Evolutionary conservation across 306 rosid species (phyloP).

Genomic region (Lathyrus aphaca): DNA sequence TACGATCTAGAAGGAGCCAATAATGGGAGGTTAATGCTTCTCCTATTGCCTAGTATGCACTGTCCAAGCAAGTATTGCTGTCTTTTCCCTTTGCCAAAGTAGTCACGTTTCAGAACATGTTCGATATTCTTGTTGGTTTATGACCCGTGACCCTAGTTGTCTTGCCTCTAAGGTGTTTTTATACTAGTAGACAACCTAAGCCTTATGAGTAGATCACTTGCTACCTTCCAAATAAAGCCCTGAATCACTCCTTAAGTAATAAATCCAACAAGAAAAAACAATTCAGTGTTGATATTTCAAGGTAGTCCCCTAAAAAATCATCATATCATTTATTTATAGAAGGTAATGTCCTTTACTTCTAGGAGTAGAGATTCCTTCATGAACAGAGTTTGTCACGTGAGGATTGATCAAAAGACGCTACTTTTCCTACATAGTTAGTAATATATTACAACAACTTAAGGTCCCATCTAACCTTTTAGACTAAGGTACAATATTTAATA

Average conservation of each 20-base stretch:
- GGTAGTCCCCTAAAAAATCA: conserved; percentile 9
- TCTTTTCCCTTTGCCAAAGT: conserved; percentile 34
- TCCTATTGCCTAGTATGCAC: conserved; percentile 2
- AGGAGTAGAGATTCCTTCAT: conserved; percentile 28
- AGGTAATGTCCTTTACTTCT: not conserved
- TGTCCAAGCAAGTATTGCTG: conserved; percentile 1
- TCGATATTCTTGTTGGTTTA: conserved; percentile 26
- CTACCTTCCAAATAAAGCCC: conserved; percentile 42
- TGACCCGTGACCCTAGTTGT: conserved; percentile 49
- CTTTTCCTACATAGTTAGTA: conserved; percentile 8
- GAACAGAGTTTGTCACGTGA: conserved; percentile 36
- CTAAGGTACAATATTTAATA: conserved; percentile 10
- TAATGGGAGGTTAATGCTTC: conserved; percentile 37
- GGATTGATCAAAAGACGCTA: conserved; percentile 27
- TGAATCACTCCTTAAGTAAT: conserved; percentile 32
- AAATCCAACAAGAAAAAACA: conserved; percentile 44
- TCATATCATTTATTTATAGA: conserved; percentile 9
- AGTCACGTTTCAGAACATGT: conserved; percentile 15
- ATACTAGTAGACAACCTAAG: conserved; percentile 38
- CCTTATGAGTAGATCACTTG: conserved; percentile 41
- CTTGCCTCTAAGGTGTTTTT: conserved; percentile 23
- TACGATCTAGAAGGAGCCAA: conserved; percentile 33
- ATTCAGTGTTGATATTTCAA: conserved; percentile 33
- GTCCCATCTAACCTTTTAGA: conserved; percentile 3
- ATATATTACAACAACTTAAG: conserved; percentile 14